Evolutionary conservation across 2,329 filamentous ascomycete species (phyloP).

Genomic region (Aspergillus carbonarius): DNA sequence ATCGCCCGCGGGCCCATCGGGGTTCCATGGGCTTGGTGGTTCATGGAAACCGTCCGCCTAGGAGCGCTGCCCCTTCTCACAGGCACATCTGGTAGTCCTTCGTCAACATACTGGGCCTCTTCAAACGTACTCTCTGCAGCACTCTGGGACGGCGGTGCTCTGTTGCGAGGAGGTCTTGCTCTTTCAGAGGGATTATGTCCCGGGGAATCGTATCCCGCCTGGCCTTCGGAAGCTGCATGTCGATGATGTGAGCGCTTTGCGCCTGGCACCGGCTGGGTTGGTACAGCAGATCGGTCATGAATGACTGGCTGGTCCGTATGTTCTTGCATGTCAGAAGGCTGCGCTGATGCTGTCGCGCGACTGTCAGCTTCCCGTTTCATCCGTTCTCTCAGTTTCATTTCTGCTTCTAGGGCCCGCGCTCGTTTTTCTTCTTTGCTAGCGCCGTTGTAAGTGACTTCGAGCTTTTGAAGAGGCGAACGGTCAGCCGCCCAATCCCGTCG

Average conservation of each 20-base stretch:
- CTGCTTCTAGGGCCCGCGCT: constrained; percentile 78
- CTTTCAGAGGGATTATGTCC: constrained; percentile 8
- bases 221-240: constrained; percentile 11
- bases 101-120: constrained; percentile 23
- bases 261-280: no score
- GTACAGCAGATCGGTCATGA: no score
- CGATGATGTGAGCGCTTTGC: constrained; percentile 18
- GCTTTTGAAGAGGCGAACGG: constrained; percentile 85
- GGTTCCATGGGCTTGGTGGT: constrained; percentile 12
- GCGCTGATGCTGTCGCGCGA: constrained; percentile 11
- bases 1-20: constrained; percentile 2
- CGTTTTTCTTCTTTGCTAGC: constrained; percentile 96
- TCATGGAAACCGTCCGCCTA: constrained; percentile 28
- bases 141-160: constrained; percentile 21
- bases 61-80: constrained; percentile 21
- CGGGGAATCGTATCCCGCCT: constrained; percentile 13
- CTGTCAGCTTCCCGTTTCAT: constrained; percentile 29
- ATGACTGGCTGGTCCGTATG: neutral
- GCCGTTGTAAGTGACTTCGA: constrained; percentile 85
- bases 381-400: constrained; percentile 66
- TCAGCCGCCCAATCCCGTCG: constrained; percentile 66
- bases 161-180: constrained; percentile 13
- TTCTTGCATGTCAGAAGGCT: neutral
- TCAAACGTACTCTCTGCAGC: constrained; percentile 17
- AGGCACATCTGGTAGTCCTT: neutral